Conservation (phyloP, 2,329 filamentous ascomycete genomes). For the Sporothrix pallida region DNA sequence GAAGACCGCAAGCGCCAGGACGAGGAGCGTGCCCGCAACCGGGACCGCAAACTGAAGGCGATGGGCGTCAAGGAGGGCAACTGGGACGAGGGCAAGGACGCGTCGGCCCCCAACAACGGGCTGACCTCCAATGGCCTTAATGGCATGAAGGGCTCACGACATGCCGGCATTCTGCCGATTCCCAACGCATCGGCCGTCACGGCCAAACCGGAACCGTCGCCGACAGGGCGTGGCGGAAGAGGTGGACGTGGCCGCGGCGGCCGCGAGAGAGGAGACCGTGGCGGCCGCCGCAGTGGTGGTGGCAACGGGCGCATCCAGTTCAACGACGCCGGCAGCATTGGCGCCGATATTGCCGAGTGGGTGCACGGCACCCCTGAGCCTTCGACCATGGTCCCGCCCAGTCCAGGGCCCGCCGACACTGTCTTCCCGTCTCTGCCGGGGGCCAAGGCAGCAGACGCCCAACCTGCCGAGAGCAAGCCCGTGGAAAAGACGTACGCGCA, state of each 20-base stretch:
- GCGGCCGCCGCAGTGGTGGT: constrained; percentile 45
- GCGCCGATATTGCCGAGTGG: constrained; percentile 38
- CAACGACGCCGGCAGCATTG: constrained; percentile 37
- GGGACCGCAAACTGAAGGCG: constrained; percentile 65
- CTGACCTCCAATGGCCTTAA: not conserved
- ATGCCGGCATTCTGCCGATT: constrained; percentile 30
- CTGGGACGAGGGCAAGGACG: constrained; percentile 65
- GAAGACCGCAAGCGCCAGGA: constrained; percentile 60
- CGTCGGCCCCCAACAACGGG: not conserved
- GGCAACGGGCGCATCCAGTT: constrained; percentile 37
- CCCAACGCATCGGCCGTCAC: constrained; percentile 2
- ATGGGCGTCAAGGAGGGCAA: constrained; percentile 59
- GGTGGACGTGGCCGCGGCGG: constrained; percentile 44
- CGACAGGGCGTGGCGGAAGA: constrained; percentile 39
- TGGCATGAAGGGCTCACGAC: not conserved
- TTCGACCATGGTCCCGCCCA: constrained; percentile 40
- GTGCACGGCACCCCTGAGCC: constrained; percentile 38
- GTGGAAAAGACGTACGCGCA: not conserved
- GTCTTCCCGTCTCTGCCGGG: constrained; percentile 52
- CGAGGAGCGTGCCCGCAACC: constrained; percentile 65
- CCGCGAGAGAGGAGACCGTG: constrained; percentile 43
- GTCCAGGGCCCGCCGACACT: constrained; percentile 43
- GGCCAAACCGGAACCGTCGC: not conserved
- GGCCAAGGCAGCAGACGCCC: not conserved
- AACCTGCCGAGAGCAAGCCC: not conserved